A percentile compares a stretch with the other conserved stretches of the same genome.
phyloP scores from a whole-genome alignment of 2,329 filamentous ascomycete species.

The Aspergillus cejpii region DNA sequence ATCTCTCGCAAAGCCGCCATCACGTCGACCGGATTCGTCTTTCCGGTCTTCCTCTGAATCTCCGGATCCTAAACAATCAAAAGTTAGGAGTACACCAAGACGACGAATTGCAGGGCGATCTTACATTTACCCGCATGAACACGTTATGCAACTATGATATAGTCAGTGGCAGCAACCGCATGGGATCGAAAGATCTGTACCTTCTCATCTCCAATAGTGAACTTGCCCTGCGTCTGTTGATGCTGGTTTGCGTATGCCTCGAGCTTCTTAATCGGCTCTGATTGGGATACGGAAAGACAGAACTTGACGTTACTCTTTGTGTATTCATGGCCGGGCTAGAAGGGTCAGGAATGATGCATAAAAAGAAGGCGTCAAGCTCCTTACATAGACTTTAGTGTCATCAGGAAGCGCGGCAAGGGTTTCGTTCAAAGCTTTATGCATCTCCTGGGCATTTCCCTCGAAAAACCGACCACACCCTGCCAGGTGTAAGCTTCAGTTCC shows the following conservation, averaged over 20 bases:
- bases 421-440: conserved; percentile 88
- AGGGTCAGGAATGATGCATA: conserved; percentile 3
- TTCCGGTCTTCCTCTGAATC: conserved; percentile 76
- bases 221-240: conserved; percentile 85
- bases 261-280: conserved; percentile 68
- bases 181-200: conserved; percentile 40
- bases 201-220: conserved; percentile 97
- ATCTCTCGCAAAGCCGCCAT: conserved; percentile 81
- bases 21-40: conserved; percentile 71
- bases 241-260: conserved; percentile 70
- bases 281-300: conserved; percentile 65
- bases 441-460: conserved; percentile 80
- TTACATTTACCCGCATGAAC: conserved; percentile 82
- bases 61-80: conserved; percentile 58
- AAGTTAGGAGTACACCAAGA: not conserved
- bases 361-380: conserved; percentile 26
- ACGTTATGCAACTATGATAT: conserved; percentile 72
- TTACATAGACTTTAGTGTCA: conserved; percentile 83
- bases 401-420: conserved; percentile 73
- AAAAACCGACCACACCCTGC: conserved; percentile 91
- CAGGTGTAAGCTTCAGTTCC: conserved; percentile 1
- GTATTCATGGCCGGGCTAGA: conserved; percentile 88
- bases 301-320: conserved; percentile 97
- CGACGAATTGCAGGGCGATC: conserved; percentile 22
- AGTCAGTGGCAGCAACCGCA: not conserved